Percentiles rank a stretch among this genome's conserved stretches.
These are phyloP conservation scores for Hyaloscypha finlandica DNA, from an alignment of 495 filamentous ascomycete species.

Conservation along the genomic window DNA sequence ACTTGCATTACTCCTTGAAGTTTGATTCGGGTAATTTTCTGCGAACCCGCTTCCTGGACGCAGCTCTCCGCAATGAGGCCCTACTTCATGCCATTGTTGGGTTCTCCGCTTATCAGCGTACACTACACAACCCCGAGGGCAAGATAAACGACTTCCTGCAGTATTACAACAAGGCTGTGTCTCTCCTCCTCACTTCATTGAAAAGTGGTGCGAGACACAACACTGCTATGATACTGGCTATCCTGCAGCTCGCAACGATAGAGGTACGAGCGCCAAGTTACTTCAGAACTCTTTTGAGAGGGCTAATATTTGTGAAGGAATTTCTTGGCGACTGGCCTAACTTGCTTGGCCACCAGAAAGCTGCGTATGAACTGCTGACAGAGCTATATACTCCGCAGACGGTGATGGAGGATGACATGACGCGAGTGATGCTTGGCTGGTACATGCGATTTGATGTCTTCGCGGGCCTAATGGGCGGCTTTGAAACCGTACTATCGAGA, in stretches of 20 bases:
- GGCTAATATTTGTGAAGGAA: constrained; percentile 58
- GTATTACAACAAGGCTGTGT: constrained; percentile 88
- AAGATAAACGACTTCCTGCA: constrained; percentile 79
- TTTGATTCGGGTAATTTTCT: constrained; percentile 70
- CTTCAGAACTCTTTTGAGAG: neutral
- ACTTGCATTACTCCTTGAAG: constrained; percentile 80
- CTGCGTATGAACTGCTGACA: constrained; percentile 78
- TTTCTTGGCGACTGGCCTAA: constrained; percentile 94
- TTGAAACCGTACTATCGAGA: constrained; percentile 68
- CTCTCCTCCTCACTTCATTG: constrained; percentile 70
- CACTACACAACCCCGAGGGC: constrained; percentile 65
- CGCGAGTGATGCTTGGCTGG: constrained; percentile 77
- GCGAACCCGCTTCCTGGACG: constrained; percentile 64
- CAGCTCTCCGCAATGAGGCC: constrained; percentile 77
- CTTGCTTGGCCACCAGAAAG: constrained; percentile 87
- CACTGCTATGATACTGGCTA: constrained; percentile 79
- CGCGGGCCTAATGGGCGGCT: constrained; percentile 78
- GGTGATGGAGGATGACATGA: constrained; percentile 66
- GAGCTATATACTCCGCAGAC: constrained; percentile 77
- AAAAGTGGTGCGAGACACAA: constrained; percentile 67
- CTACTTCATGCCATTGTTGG: constrained; percentile 88
- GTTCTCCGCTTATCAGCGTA: constrained; percentile 86
- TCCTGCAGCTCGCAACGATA: constrained; percentile 88
- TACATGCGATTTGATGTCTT: constrained; percentile 89
- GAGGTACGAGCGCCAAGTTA: constrained; percentile 61